phyloP scores from a whole-genome alignment of 75 land plant species.

The Sequoiadendron giganteum region DNA sequence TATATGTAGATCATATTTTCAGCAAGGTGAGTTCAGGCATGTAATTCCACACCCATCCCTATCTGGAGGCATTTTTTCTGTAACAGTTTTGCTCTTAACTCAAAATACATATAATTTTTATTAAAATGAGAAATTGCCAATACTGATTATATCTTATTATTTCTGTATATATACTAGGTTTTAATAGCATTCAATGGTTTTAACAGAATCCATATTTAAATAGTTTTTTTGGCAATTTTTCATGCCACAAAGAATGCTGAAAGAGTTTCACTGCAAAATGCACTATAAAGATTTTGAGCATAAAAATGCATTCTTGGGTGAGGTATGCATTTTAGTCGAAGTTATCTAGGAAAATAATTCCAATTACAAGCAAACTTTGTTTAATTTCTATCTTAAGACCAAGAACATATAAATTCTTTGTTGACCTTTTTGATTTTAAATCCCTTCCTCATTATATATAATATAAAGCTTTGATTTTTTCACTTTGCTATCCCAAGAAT shows the following conservation, averaged over 20 bases:
- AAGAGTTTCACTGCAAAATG: no score
- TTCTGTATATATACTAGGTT: background rate
- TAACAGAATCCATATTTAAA: constrained; percentile 9
- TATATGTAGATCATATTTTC: background rate
- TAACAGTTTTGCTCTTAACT: background rate
- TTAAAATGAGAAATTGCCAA: background rate
- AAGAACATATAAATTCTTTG: no score
- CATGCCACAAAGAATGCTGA: constrained; percentile 17
- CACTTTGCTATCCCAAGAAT: no score
- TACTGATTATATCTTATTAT: constrained; percentile 13
- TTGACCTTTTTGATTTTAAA: no score
- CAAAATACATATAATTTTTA: background rate
- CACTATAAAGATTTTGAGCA: no score
- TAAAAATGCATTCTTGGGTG: no score
- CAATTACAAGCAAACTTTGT: no score
- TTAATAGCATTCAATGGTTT: background rate
- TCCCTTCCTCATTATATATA: no score
- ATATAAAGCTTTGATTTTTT: no score
- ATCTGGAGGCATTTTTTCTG: background rate
- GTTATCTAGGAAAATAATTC: no score
- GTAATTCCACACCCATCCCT: background rate
- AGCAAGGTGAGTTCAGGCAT: background rate
- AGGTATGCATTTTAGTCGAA: no score
- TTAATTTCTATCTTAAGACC: no score
- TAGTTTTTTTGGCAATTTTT: background rate